Evolutionary conservation across 805 yeast species (phyloP), one percentile per base, ranked within the genome.

Genomic region (Cyberlindnera euphorbiiphila): DNA sequence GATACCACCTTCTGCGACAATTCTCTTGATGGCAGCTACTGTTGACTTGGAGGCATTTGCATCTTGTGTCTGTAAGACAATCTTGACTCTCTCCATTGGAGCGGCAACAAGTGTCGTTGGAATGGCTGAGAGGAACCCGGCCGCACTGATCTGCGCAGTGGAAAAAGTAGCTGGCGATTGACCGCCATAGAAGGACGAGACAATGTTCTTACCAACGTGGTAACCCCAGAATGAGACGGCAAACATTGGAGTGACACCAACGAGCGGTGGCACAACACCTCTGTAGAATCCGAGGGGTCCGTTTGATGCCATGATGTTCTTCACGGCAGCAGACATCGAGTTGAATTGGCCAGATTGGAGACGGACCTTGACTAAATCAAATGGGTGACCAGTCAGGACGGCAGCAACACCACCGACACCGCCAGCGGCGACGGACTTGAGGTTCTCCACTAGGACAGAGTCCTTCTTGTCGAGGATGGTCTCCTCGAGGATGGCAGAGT

Each of bases 181-280:
- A 6, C 71, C 70, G 4, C 67, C 59, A 39, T 39, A 41, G 18
- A 44, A 62, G 4, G 61, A 47, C 1, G 74, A 51, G 3, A 89
- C 94, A 3, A 91, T 41, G 46, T 76, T 77, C 65, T 87, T 88
- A 45, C 98, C 98, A 36, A 86, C 69, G 56, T 88, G 97, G 62
- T 93, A 91, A 56, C 98, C 98, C 98, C 98, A 91, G 67, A 91
- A 91, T 2, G 95, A 84, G 17, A 93, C 93, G 2, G 98, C 98
- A 68, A 93, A 93, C 85, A 91, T 93, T 20, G 98, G 98, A 0
- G 98, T 93, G 16, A 91, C 97, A 17, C 98, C 98, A n/a, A 85
- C 58, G 36, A 91, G 65, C 4, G 98, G 98, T 11, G 98, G 96
- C 10, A 85, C 70, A 22, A 93, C 97, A 42, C 98, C 98, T 56